phyloP scores from a whole-genome alignment of 257 asterid genomes.

The Ballota nigra region DNA sequence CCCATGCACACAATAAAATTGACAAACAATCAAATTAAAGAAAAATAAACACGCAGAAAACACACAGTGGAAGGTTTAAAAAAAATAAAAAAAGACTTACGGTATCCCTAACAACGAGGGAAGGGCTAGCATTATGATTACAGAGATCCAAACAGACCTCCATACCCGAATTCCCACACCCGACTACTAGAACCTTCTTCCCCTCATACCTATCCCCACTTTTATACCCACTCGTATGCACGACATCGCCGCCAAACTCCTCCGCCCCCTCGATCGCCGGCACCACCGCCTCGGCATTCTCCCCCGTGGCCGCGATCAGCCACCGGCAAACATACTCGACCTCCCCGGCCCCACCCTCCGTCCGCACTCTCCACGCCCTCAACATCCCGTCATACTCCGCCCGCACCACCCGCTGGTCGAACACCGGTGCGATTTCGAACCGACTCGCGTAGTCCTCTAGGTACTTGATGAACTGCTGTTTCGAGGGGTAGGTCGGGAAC shows the following conservation, averaged over 20 bases:
- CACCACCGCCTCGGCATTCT: slow-evolving; percentile 71
- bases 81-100: slow-evolving; percentile 36
- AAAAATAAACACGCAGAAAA: neutral
- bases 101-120: slow-evolving; percentile 71
- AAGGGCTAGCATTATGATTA: slow-evolving; percentile 56
- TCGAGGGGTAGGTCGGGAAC: slow-evolving; percentile 74
- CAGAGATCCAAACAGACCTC: slow-evolving; percentile 94
- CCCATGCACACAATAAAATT: slow-evolving; percentile 34
- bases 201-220: slow-evolving; percentile 51
- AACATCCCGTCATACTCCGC: slow-evolving; percentile 49
- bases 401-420: slow-evolving; percentile 41
- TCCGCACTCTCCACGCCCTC: slow-evolving; percentile 57
- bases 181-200: slow-evolving; percentile 71
- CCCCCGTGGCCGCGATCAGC: slow-evolving; percentile 86
- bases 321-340: slow-evolving; percentile 57
- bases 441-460: slow-evolving; percentile 52
- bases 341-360: slow-evolving; percentile 16
- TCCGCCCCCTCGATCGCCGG: slow-evolving; percentile 57
- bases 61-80: neutral
- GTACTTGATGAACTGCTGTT: slow-evolving; percentile 63
- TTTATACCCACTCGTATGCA: slow-evolving; percentile 71
- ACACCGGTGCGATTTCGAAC: slow-evolving; percentile 60
- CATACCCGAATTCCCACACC: slow-evolving; percentile 97
- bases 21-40: neutral
- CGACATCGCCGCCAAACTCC: slow-evolving; percentile 46